Conservation (phyloP, 768 basidiomycete species). For the Naganishia antarctica region DNA sequence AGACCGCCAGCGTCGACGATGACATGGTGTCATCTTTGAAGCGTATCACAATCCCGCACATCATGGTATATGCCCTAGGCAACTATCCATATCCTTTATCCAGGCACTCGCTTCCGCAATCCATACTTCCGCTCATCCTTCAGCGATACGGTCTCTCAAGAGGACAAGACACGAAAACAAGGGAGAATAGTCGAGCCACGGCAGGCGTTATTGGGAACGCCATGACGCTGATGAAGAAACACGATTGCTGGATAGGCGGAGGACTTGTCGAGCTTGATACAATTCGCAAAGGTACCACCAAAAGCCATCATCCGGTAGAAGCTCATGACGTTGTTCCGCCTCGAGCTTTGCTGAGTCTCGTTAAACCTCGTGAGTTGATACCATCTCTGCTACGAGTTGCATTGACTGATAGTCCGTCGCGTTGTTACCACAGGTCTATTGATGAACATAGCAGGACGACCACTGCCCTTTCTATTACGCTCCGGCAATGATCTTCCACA, state of each 20-base stretch:
- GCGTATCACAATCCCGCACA: conserved; percentile 5
- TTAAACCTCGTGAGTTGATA: conserved; percentile 26
- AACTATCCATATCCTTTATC: conserved; percentile 29
- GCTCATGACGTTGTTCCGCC: not conserved
- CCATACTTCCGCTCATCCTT: conserved; percentile 25
- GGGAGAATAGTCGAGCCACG: not conserved
- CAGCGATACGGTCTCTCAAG: not conserved
- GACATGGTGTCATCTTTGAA: not conserved
- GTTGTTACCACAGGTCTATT: conserved; percentile 16
- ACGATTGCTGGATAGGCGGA: conserved; percentile 21
- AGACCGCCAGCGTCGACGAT: not conserved
- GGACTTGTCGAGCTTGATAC: not conserved
- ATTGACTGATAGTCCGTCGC: not conserved
- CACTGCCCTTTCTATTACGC: conserved; percentile 25
- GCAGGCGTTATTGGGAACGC: not conserved
- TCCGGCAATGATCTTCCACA: conserved; percentile 6
- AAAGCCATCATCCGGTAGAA: not conserved
- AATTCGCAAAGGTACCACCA: not conserved
- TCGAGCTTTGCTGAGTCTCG: conserved; percentile 21
- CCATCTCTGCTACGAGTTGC: not conserved
- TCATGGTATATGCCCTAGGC: conserved; percentile 27
- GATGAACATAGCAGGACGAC: conserved; percentile 30
- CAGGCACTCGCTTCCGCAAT: conserved; percentile 28
- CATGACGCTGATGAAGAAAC: conserved; percentile 16
- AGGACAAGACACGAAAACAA: not conserved